Percentiles rank a stretch among this genome's conserved stretches.
Conservation (phyloP, 1,284 basidiomycete genomes). For the Tilletia caries region DNA sequence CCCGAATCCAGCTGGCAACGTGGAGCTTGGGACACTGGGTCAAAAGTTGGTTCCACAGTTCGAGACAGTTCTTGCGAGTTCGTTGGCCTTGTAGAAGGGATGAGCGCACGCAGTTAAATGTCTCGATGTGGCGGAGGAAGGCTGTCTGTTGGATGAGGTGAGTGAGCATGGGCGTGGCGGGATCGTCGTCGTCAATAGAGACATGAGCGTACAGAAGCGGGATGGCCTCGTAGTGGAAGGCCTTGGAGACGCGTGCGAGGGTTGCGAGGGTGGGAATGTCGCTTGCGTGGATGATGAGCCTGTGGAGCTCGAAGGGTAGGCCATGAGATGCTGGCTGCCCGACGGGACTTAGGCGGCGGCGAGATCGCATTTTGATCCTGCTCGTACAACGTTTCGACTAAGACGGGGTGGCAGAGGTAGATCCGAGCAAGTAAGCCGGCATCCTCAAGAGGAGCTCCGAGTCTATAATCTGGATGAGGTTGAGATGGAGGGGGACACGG, state of each 20-base stretch:
- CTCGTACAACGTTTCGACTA: neutral
- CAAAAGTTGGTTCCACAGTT: neutral
- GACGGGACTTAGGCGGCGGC: neutral
- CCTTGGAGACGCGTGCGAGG: neutral
- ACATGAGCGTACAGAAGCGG: constrained; percentile 1
- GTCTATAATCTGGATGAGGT: too few relatives aligned
- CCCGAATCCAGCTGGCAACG: neutral
- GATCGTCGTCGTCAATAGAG: neutral
- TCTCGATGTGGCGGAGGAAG: neutral
- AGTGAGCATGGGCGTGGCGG: neutral
- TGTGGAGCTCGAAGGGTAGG: constrained; percentile 3
- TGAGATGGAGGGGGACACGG: too few relatives aligned
- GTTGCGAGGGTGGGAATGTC: neutral
- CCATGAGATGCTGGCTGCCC: neutral
- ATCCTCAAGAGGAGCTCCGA: too few relatives aligned
- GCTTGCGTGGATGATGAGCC: constrained; percentile 4
- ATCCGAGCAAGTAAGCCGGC: too few relatives aligned
- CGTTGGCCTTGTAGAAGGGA: neutral
- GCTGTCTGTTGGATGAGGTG: too few relatives aligned
- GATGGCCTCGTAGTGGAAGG: neutral
- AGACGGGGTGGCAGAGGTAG: too few relatives aligned
- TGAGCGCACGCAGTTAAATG: neutral
- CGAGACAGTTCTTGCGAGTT: neutral
- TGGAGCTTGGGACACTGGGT: neutral
- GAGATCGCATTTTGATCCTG: neutral